A percentile compares a stretch with the other conserved stretches of the same genome.
phyloP scores from a whole-genome alignment of 2,329 filamentous ascomycete species.

The Sarocladiaceae sp. region DNA sequence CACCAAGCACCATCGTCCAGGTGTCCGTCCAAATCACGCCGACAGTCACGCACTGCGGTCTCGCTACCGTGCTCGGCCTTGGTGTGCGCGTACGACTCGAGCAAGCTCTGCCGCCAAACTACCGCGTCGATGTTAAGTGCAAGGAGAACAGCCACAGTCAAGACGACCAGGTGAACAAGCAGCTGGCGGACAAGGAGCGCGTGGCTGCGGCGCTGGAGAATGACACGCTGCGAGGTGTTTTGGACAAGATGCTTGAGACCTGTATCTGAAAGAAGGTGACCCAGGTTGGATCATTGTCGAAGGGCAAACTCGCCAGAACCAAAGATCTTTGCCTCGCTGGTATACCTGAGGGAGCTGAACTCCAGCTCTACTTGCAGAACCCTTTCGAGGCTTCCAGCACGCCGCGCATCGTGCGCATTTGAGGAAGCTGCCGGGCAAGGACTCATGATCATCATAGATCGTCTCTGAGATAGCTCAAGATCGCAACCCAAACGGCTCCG shows the following conservation, averaged over 20 bases:
- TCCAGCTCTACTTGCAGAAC: no score
- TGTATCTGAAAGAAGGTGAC: constrained; percentile 43
- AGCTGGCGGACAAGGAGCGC: constrained; percentile 91
- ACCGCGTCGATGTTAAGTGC: constrained; percentile 85
- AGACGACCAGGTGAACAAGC: constrained; percentile 93
- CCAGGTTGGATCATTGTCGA: no score
- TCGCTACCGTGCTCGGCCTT: constrained; percentile 92
- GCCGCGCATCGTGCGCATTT: no score
- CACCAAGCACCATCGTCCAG: constrained; percentile 53
- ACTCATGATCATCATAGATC: no score
- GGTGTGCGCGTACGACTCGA: constrained; percentile 88
- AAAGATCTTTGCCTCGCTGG: no score
- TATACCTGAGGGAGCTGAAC: no score
- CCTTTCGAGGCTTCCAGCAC: no score
- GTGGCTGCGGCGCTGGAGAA: constrained; percentile 95
- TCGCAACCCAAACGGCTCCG: no score
- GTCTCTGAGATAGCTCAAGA: no score
- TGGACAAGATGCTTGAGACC: constrained; percentile 90
- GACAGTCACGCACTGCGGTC: constrained; percentile 92
- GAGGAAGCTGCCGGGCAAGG: no score
- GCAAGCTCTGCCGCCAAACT: constrained; percentile 84
- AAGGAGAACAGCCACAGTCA: constrained; percentile 96
- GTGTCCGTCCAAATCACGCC: constrained; percentile 89
- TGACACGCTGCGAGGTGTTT: constrained; percentile 76
- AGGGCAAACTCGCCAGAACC: no score